A percentile compares a stretch with the other conserved stretches of the same genome.
phyloP scores from a whole-genome alignment of 2,329 filamentous ascomycete genomes.

The Botrytis sinoallii region DNA sequence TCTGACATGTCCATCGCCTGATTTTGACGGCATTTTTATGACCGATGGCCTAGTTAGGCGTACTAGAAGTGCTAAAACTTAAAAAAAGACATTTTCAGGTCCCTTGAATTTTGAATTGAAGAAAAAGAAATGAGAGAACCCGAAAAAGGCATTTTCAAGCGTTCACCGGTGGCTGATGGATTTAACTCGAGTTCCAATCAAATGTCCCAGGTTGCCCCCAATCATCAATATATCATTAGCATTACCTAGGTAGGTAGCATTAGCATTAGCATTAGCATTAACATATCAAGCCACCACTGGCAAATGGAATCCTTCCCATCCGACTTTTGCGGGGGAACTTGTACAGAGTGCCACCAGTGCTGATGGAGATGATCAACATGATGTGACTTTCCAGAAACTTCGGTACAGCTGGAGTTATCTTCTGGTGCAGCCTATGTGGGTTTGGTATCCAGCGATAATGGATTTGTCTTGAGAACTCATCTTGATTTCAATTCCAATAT shows the following conservation, averaged over 20 bases:
- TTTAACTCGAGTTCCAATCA: not conserved
- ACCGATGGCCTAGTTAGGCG: not conserved
- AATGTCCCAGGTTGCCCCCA: not conserved
- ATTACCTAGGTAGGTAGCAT: too few species aligned
- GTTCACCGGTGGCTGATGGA: not conserved
- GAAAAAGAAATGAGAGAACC: not conserved
- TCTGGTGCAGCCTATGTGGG: not conserved
- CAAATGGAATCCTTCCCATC: not conserved
- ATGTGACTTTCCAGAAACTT: not conserved
- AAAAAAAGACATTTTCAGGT: not conserved
- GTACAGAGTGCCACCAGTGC: not conserved
- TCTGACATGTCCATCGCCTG: constrained; percentile 17
- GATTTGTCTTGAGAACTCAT: not conserved
- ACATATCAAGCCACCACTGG: not conserved
- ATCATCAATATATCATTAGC: not conserved
- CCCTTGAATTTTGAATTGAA: too few species aligned
- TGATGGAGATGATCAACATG: not conserved
- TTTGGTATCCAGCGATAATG: not conserved
- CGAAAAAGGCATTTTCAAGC: not conserved
- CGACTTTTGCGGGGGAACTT: not conserved
- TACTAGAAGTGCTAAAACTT: not conserved
- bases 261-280: not conserved
- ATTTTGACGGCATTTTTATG: constrained; percentile 11
- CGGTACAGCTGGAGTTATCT: not conserved
- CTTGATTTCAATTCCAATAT: not conserved